Conservation (phyloP, 176 grass and related monocot species). For the Metroxylon sagu region DNA sequence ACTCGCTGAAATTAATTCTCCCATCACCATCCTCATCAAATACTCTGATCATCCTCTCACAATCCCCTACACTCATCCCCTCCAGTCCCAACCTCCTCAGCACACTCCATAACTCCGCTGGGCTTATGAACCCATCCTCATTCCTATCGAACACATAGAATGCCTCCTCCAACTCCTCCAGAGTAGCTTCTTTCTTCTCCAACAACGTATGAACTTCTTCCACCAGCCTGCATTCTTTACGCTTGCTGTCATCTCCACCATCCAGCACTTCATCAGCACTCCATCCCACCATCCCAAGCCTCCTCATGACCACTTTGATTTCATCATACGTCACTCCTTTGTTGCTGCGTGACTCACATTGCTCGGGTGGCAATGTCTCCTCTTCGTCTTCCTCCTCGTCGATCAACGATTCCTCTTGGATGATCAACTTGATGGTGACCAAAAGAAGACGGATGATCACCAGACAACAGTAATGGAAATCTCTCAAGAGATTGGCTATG, state of each 20-base stretch:
- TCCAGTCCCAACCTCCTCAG: conserved; percentile 37
- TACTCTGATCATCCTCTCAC: conserved; percentile 51
- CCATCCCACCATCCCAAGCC: conserved; percentile 5
- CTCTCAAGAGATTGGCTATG: background rate
- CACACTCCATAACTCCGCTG: conserved; percentile 59
- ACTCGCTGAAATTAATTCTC: conserved; percentile 50
- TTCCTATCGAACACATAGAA: conserved; percentile 77
- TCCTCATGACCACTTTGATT: background rate
- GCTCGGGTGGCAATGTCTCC: too few relatives aligned
- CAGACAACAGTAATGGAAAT: background rate
- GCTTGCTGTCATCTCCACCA: background rate
- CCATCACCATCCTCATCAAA: conserved; percentile 50
- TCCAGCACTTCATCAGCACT: background rate
- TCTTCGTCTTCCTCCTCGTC: background rate
- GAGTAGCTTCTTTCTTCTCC: conserved; percentile 39
- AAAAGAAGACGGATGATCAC: background rate
- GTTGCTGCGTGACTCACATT: too few relatives aligned
- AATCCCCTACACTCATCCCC: conserved; percentile 35
- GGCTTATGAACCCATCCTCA: conserved; percentile 59
- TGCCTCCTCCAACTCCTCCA: conserved; percentile 55
- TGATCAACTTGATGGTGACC: background rate
- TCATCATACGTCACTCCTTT: background rate
- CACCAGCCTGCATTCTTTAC: conserved; percentile 17
- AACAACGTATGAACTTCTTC: conserved; percentile 28
- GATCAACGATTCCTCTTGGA: background rate